phyloP scores from a whole-genome alignment of 2,329 filamentous ascomycete species.

The Xylaria sp. region DNA sequence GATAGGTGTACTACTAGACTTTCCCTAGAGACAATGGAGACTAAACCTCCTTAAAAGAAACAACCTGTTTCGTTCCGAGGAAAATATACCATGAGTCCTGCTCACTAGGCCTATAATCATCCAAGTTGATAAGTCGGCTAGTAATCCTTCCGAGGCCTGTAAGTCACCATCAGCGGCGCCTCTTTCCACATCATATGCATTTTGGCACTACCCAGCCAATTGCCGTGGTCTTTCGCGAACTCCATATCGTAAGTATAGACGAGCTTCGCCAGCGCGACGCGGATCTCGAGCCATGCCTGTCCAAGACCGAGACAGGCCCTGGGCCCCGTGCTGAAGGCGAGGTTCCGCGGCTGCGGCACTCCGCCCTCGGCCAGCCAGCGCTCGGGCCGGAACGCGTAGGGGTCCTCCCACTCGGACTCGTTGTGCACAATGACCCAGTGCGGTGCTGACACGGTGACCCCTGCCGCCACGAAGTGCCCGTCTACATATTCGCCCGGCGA shows the following conservation, averaged over 20 bases:
- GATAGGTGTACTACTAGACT: too few species aligned
- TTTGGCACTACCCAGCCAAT: slow-evolving; percentile 41
- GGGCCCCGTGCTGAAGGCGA: slow-evolving; percentile 45
- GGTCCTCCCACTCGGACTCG: slow-evolving; percentile 40
- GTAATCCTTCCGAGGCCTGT: slow-evolving; percentile 26
- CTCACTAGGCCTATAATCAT: background rate
- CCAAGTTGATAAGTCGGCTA: background rate
- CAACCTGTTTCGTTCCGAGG: too few species aligned
- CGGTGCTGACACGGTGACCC: slow-evolving; percentile 39
- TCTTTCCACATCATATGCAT: slow-evolving; percentile 47
- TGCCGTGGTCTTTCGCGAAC: slow-evolving; percentile 33
- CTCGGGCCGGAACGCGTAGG: slow-evolving; percentile 44
- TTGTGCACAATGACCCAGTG: slow-evolving; percentile 44
- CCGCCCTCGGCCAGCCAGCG: slow-evolving; percentile 42
- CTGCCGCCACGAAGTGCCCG: slow-evolving; percentile 42
- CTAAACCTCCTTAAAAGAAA: too few species aligned
- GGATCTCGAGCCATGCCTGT: slow-evolving; percentile 47
- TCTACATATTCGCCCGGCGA: slow-evolving; percentile 46
- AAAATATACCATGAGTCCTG: too few species aligned
- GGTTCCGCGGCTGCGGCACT: slow-evolving; percentile 25
- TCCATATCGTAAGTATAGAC: slow-evolving; percentile 42
- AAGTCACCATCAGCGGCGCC: slow-evolving; percentile 43
- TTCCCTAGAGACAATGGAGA: too few species aligned
- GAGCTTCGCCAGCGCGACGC: slow-evolving; percentile 45
- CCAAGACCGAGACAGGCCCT: slow-evolving; percentile 44